A percentile compares a stretch with the other conserved stretches of the same genome.
Conservation (phyloP, 2,329 filamentous ascomycete genomes). For the Aspergillus caelatus region DNA sequence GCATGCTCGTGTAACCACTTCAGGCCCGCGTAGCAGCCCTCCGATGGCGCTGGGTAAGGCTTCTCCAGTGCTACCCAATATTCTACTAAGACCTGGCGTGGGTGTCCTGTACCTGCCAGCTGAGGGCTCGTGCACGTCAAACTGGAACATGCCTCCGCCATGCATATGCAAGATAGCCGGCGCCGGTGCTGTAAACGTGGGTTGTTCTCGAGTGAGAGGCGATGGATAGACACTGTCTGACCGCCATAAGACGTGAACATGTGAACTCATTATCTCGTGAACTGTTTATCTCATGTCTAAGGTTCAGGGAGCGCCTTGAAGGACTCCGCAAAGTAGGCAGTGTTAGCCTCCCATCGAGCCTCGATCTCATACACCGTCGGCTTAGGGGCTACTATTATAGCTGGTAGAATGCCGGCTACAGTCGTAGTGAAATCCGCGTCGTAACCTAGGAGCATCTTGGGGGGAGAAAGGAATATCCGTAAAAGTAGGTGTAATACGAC, state of each 20-base stretch:
- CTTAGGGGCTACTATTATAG: slow-evolving; percentile 12
- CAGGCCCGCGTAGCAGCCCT: slow-evolving; percentile 35
- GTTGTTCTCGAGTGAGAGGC: slow-evolving; percentile 14
- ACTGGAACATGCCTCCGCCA: slow-evolving; percentile 29
- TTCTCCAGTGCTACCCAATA: slow-evolving; percentile 31
- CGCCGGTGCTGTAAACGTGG: slow-evolving; percentile 6
- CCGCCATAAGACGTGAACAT: slow-evolving; percentile 24
- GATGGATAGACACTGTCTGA: slow-evolving; percentile 23
- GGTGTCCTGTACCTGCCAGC: slow-evolving; percentile 18
- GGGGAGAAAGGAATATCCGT: neutral
- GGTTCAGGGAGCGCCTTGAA: slow-evolving; percentile 17
- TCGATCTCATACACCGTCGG: slow-evolving; percentile 21
- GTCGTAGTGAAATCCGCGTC: slow-evolving; percentile 22
- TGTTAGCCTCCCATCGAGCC: slow-evolving; percentile 8
- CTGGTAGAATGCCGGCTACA: slow-evolving; percentile 17
- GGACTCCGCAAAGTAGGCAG: slow-evolving; percentile 11
- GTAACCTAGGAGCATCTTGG: slow-evolving; percentile 23
- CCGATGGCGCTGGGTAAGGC: slow-evolving; percentile 23
- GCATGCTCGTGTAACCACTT: slow-evolving; percentile 44
- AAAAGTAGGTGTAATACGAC: no score
- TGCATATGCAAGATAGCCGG: slow-evolving; percentile 29
- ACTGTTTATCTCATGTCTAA: slow-evolving; percentile 20
- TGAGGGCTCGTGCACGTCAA: slow-evolving; percentile 17
- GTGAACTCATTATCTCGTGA: slow-evolving; percentile 12
- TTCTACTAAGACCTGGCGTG: slow-evolving; percentile 28